Evolutionary conservation across 768 basidiomycete species (phyloP).

Genomic region (Boletus sp.): DNA sequence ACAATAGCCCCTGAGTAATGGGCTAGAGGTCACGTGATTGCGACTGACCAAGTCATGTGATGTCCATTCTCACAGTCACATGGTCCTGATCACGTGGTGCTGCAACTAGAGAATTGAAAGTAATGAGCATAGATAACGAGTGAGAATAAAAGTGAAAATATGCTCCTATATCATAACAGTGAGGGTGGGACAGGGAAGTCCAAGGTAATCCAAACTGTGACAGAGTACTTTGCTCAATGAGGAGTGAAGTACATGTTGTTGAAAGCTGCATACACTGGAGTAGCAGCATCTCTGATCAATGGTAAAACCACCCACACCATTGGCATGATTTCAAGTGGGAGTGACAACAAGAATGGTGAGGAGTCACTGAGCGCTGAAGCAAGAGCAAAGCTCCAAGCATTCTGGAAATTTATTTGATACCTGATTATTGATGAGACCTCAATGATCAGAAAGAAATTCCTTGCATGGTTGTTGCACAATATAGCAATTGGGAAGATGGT

Average conservation of each 20-base stretch:
- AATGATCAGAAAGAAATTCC: background rate
- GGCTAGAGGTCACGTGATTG: too few species aligned
- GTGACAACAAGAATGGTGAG: background rate
- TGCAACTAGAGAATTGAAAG: too few species aligned
- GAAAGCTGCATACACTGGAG: background rate
- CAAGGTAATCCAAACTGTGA: background rate
- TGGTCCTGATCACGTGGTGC: too few species aligned
- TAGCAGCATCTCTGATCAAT: background rate
- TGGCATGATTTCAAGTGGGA: background rate
- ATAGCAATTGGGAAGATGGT: background rate
- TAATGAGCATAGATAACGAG: too few species aligned
- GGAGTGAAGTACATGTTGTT: background rate
- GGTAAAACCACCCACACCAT: background rate
- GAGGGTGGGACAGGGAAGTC: background rate
- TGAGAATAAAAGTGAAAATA: too few species aligned
- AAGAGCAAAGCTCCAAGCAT: background rate
- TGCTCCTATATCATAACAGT: too few species aligned
- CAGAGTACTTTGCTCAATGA: background rate
- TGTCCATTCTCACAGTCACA: too few species aligned
- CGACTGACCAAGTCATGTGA: too few species aligned
- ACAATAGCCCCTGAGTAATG: too few species aligned
- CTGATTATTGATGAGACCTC: background rate
- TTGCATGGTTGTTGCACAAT: background rate
- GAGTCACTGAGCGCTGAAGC: background rate
- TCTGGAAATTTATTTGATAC: background rate